These are phyloP conservation scores for Agaricus blazei DNA, from an alignment of 768 basidiomycete genomes.

Conservation along the genomic window DNA sequence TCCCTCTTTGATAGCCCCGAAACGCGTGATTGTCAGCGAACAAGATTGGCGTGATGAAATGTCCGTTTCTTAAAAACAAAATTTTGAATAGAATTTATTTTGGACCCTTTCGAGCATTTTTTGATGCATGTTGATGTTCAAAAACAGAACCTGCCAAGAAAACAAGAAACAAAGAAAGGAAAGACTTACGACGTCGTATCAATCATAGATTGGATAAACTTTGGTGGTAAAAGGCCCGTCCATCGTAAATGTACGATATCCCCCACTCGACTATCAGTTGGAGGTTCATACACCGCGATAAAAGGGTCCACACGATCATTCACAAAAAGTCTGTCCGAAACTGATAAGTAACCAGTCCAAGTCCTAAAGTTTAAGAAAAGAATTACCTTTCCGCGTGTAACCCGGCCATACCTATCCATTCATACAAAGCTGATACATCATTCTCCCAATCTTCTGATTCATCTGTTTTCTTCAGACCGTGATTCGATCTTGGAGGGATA, in stretches of 20 bases:
- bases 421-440: conserved; percentile 44
- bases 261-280: conserved; percentile 38
- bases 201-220: conserved; percentile 50
- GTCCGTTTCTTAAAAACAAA: too few relatives aligned
- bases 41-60: too few relatives aligned
- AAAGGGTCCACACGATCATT: conserved; percentile 68
- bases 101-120: too few relatives aligned
- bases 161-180: neutral
- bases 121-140: too few relatives aligned
- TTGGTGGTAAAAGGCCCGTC: conserved; percentile 49
- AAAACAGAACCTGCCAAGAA: neutral
- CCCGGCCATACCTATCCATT: conserved; percentile 71
- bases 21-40: too few relatives aligned
- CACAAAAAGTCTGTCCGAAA: conserved; percentile 40
- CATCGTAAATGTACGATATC: conserved; percentile 52
- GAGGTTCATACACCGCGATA: conserved; percentile 59
- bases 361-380: neutral
- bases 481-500: conserved; percentile 3
- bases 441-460: conserved; percentile 47
- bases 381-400: conserved; percentile 62
- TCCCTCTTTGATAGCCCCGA: too few relatives aligned
- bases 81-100: too few relatives aligned
- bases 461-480: conserved; percentile 19
- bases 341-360: neutral
- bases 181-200: conserved; percentile 36